Evolutionary conservation across 2,329 filamentous ascomycete species (phyloP), one percentile per base, ranked within the genome.

Genomic region (Didymella arachidicola): DNA sequence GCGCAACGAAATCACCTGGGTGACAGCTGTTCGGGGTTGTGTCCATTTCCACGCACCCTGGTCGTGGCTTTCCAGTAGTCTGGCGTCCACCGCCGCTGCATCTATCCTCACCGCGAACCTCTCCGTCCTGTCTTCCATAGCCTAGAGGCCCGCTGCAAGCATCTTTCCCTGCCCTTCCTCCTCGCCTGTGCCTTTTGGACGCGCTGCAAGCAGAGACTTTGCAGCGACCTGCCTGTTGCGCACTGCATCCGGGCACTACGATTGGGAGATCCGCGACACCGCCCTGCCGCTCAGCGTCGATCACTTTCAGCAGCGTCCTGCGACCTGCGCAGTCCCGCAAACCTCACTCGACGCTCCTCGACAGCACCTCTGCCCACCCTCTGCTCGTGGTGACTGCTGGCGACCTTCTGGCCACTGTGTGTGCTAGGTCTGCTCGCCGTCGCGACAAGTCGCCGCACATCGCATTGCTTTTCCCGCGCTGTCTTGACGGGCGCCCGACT

Each of bases 211-310:
- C 50, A 59, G 50, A 45, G 2, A 26, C 1, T 30, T 26, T 29
- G 45, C 50, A 45, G 50, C 50, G 38, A 25, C 25, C 39, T 34
- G 6, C 41, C 30, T 19, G n/a, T n/a, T 46, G 10, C 46, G n/a
- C 50, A 41, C 56, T 59, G 56, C 56, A 59, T 54, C 50, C 50
- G 56, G 56, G 56, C 56, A 46, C n/a, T 22, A 32, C 46, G 26
- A 30, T 30, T 34, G 19, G 43, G 38, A 48, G 16, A 22, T 14
- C 55, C 39, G 45, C 50, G 43, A 32, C 30, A 49, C 29, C 44
- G 48, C 56, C 42, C 56, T 59, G 36, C 38, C 50, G 56, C 56
- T 45, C 50, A 53, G 44, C 26, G 56, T 36, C 50, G 56, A 59
- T 59, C 56, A 53, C 45, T 22, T 50, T 59, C 56, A 44, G 44